Conservation (phyloP, 306 rosid genomes). For the Comarum palustre region DNA sequence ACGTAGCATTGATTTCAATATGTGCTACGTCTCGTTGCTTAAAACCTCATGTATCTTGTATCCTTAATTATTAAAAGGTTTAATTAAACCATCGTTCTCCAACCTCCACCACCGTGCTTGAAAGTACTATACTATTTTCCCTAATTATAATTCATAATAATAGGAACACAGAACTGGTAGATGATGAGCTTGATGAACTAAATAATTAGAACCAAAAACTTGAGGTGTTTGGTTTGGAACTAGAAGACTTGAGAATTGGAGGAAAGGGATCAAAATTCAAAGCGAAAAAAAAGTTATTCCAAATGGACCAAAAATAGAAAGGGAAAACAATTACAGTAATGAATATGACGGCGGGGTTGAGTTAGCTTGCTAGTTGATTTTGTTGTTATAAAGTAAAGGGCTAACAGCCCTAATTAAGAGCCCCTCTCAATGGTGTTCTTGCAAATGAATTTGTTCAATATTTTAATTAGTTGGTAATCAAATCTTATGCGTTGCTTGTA, state of each 20-base stretch:
- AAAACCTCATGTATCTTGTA: not conserved
- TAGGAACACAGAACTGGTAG: not conserved
- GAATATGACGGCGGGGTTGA: not conserved
- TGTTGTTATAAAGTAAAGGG: not conserved
- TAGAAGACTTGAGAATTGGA: slow-evolving; percentile 25
- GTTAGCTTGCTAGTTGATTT: not conserved
- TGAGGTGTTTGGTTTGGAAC: not conserved
- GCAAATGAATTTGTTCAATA: not conserved
- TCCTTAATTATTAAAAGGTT: not conserved
- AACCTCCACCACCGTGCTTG: slow-evolving; percentile 14
- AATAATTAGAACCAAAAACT: not conserved
- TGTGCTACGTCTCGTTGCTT: slow-evolving; percentile 16
- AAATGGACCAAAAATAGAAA: not conserved
- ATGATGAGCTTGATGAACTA: slow-evolving; percentile 4
- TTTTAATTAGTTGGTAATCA: slow-evolving; percentile 1
- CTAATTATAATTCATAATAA: not conserved
- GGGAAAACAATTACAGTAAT: not conserved
- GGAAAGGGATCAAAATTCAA: slow-evolving; percentile 26
- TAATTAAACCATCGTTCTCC: not conserved
- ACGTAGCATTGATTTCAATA: slow-evolving; percentile 10
- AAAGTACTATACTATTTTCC: not conserved
- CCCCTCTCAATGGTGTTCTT: not conserved
- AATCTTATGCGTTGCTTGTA: slow-evolving; percentile 48
- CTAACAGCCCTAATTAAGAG: slow-evolving; percentile 16
- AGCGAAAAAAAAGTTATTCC: slow-evolving; percentile 23